Conservation (phyloP, 768 basidiomycete genomes). For the Terana coerulea region DNA sequence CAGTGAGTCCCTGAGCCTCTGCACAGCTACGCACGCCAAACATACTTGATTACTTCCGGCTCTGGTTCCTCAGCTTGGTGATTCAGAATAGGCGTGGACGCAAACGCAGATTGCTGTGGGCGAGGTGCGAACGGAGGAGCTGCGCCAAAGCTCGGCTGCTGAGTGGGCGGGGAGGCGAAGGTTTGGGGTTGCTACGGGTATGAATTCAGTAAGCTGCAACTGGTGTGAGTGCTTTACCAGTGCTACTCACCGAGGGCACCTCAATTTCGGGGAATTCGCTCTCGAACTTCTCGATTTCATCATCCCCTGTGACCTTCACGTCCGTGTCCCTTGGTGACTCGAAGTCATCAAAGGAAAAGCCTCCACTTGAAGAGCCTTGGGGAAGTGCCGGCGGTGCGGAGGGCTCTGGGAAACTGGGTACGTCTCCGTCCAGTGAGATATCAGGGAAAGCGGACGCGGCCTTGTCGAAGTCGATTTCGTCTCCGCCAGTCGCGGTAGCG, state of each 20-base stretch:
- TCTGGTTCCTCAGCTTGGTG: slow-evolving; percentile 74
- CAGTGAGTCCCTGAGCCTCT: too few relatives aligned
- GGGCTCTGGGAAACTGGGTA: slow-evolving; percentile 34
- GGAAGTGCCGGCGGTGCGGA: slow-evolving; percentile 28
- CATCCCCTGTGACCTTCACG: slow-evolving; percentile 81
- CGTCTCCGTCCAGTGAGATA: slow-evolving; percentile 72
- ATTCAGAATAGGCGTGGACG: slow-evolving; percentile 70
- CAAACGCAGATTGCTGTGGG: slow-evolving; percentile 66
- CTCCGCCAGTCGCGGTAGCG: slow-evolving; percentile 29
- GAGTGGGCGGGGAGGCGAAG: slow-evolving; percentile 12
- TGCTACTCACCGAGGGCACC: slow-evolving; percentile 35
- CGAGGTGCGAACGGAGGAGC: slow-evolving; percentile 66
- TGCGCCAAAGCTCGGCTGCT: slow-evolving; percentile 44
- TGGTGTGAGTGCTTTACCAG: slow-evolving; percentile 21
- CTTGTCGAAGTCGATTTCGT: slow-evolving; percentile 76
- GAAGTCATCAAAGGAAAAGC: slow-evolving; percentile 70
- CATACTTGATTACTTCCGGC: slow-evolving; percentile 79
- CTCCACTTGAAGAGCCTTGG: too few relatives aligned
- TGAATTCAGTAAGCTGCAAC: not conserved
- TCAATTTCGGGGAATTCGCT: slow-evolving; percentile 82
- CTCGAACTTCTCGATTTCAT: slow-evolving; percentile 84
- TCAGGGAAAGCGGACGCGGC: slow-evolving; percentile 86
- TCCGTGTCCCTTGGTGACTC: slow-evolving; percentile 41
- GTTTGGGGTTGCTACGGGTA: slow-evolving; percentile 7
- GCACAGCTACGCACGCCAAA: not conserved